Evolutionary conservation across 2,329 filamentous ascomycete species (phyloP).

Genomic region (Fusarium subtropicale): DNA sequence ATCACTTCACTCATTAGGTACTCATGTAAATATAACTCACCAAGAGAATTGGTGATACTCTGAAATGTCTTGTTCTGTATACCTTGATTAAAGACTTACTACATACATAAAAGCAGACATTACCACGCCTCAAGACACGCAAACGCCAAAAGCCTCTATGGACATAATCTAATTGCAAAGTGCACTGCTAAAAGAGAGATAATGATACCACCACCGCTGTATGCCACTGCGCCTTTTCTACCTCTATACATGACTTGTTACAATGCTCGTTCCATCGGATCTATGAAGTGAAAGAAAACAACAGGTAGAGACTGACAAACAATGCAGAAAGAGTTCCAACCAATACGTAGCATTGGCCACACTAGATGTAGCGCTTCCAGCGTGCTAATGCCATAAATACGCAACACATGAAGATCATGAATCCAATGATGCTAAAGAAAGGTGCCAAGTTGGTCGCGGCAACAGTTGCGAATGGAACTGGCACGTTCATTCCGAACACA

Average conservation of each 20-base stretch:
- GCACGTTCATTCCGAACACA: slow-evolving; percentile 89
- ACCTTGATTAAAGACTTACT: neutral
- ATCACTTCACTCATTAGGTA: neutral
- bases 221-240: slow-evolving; percentile 9
- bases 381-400: slow-evolving; percentile 61
- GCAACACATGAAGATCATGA: slow-evolving; percentile 65
- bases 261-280: slow-evolving; percentile 18
- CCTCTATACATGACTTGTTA: slow-evolving; percentile 26
- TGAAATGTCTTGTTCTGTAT: neutral
- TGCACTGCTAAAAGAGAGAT: slow-evolving; percentile 20
- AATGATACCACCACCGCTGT: slow-evolving; percentile 8
- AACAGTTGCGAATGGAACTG: slow-evolving; percentile 70
- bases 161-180: slow-evolving; percentile 24
- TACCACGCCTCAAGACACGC: slow-evolving; percentile 1
- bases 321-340: slow-evolving; percentile 1
- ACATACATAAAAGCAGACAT: neutral
- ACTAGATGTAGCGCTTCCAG: slow-evolving; percentile 60
- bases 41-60: neutral
- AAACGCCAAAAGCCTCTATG: slow-evolving; percentile 16
- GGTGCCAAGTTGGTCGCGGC: slow-evolving; percentile 60
- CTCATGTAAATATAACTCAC: neutral
- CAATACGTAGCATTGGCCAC: slow-evolving; percentile 46
- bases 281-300: slow-evolving; percentile 33
- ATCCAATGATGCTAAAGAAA: slow-evolving; percentile 43
- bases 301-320: slow-evolving; percentile 9